These are phyloP conservation scores for Phytopythium sindhum DNA, from an alignment of 352 stramenopile species.

Conservation along the genomic window DNA sequence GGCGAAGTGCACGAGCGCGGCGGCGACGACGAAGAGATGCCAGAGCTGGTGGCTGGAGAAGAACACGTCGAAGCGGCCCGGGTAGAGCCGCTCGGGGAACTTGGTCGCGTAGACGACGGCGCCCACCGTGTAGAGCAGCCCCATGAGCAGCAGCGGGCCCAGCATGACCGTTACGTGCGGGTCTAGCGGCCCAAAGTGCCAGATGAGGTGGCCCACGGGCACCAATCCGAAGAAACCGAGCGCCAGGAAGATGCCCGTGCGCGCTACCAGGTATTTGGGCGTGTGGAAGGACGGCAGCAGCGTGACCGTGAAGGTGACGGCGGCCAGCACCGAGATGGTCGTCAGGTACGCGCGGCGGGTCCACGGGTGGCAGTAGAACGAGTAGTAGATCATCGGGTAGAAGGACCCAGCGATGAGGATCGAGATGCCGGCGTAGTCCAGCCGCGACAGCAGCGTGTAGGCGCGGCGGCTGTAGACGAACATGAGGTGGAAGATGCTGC, in stretches of 20 bases:
- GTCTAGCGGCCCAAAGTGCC: conserved; percentile 73
- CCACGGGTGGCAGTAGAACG: conserved; percentile 83
- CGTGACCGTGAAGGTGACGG: conserved; percentile 64
- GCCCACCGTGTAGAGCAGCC: conserved; percentile 70
- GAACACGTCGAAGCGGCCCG: conserved; percentile 80
- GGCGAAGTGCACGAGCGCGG: conserved; percentile 80
- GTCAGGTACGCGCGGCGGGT: conserved; percentile 60
- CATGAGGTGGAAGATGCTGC: conserved; percentile 79
- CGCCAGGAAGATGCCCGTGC: conserved; percentile 73
- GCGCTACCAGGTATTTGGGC: conserved; percentile 65
- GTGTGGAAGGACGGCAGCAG: conserved; percentile 71
- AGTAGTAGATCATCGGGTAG: conserved; percentile 88
- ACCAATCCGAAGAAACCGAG: conserved; percentile 82
- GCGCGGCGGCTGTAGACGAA: conserved; percentile 74
- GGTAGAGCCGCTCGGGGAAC: conserved; percentile 84
- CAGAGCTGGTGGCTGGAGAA: conserved; percentile 87
- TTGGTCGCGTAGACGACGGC: conserved; percentile 83
- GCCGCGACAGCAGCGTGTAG: conserved; percentile 73
- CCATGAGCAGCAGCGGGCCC: conserved; percentile 73
- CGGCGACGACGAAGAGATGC: conserved; percentile 86
- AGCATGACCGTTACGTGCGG: conserved; percentile 85
- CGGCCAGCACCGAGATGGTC: conserved; percentile 63
- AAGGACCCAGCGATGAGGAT: conserved; percentile 85
- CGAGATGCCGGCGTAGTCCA: conserved; percentile 86
- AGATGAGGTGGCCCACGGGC: conserved; percentile 72